Conservation (phyloP, 352 stramenopile genomes). For the Globisporangium emineosum region DNA sequence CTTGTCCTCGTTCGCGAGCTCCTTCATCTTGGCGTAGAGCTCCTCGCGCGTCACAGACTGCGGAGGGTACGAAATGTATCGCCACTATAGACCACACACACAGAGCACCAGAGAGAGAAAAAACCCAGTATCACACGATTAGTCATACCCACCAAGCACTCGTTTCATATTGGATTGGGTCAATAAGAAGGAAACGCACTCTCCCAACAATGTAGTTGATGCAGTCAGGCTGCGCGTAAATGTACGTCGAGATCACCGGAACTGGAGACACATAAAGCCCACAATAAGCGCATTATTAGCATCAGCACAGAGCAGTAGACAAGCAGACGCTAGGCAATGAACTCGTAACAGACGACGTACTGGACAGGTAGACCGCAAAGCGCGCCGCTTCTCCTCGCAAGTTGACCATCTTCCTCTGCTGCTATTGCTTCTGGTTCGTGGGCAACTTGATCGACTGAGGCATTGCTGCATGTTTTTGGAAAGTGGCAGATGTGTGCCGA, state of each 20-base stretch:
- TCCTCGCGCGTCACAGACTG: slow-evolving; percentile 75
- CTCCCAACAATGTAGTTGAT: slow-evolving; percentile 74
- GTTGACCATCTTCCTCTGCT: slow-evolving; percentile 67
- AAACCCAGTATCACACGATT: neutral
- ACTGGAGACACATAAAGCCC: slow-evolving; percentile 32
- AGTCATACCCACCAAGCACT: neutral
- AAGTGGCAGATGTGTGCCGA: neutral
- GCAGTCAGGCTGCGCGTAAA: slow-evolving; percentile 85
- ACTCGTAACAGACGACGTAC: slow-evolving; percentile 28
- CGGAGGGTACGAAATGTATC: slow-evolving; percentile 85
- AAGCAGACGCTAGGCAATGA: neutral
- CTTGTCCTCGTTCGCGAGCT: slow-evolving; percentile 65
- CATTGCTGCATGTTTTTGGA: slow-evolving; percentile 3
- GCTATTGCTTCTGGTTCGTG: slow-evolving; percentile 8
- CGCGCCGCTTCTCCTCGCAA: slow-evolving; percentile 61
- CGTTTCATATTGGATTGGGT: neutral
- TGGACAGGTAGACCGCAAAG: slow-evolving; percentile 69
- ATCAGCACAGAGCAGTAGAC: neutral
- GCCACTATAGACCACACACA: slow-evolving; percentile 42
- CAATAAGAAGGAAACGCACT: slow-evolving; percentile 24
- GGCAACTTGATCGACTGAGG: neutral
- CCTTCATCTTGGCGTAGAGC: slow-evolving; percentile 69
- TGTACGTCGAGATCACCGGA: slow-evolving; percentile 67
- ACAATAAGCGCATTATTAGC: neutral
- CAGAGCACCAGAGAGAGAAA: neutral